Percentiles rank a stretch among this genome's conserved stretches.
These are phyloP conservation scores for Acer saccharum DNA, from an alignment of 345 rosid species.

Conservation along the genomic window DNA sequence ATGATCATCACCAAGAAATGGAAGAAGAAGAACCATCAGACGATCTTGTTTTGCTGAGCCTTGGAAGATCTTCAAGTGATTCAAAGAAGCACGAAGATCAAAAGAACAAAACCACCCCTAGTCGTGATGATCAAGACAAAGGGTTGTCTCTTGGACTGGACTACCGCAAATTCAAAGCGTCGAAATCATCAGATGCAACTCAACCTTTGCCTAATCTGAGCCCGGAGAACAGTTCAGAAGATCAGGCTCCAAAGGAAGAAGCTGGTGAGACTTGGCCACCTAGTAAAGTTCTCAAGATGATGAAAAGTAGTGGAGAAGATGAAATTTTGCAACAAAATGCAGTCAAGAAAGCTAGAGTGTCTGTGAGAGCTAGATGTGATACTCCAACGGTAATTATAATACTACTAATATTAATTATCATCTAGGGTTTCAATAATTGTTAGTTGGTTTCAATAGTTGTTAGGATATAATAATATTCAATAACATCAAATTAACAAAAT, in stretches of 20 bases:
- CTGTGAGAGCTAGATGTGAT: conserved; percentile 82
- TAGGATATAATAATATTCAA: not conserved
- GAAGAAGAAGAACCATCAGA: conserved; percentile 35
- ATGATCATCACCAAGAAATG: not conserved
- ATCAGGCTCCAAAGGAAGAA: conserved; percentile 41
- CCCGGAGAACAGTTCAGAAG: conserved; percentile 36
- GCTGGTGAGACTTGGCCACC: conserved; percentile 43
- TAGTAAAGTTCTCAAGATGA: conserved; percentile 37
- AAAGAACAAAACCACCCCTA: conserved; percentile 23
- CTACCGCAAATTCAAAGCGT: conserved; percentile 46
- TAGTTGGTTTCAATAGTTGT: not conserved
- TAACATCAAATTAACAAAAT: not conserved
- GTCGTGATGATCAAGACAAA: conserved; percentile 16
- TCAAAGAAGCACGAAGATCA: conserved; percentile 29
- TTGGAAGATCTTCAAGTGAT: conserved; percentile 55
- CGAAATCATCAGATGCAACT: conserved; percentile 25
- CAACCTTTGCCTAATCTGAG: conserved; percentile 36
- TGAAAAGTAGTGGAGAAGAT: conserved; percentile 43
- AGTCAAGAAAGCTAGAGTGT: conserved; percentile 86
- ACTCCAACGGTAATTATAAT: conserved; percentile 67
- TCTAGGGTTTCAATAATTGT: not conserved
- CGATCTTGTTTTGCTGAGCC: conserved; percentile 71
- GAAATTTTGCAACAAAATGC: conserved; percentile 60
- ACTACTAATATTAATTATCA: too few species aligned
- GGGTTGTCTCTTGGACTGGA: conserved; percentile 54